Evolutionary conservation across 768 basidiomycete genomes (phyloP), one percentile per base, ranked within the genome.

Genomic region (Suillus lakei): DNA sequence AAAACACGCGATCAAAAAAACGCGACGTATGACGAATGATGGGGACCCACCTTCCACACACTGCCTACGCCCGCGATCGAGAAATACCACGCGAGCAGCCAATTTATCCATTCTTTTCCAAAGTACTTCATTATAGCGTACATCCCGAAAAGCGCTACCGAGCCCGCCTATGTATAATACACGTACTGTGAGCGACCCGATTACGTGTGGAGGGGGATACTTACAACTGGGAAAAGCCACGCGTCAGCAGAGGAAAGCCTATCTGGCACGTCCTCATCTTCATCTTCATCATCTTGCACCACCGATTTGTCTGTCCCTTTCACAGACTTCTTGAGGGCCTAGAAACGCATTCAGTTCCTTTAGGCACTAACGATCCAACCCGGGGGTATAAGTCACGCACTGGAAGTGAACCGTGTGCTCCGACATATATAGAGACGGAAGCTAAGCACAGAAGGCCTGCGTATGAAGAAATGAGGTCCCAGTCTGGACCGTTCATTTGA

Each of bases 91-190:
- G 85, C 89, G 28, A 97, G 79, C 6, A 95, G 69, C 83, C 85
- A 85, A 77, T 96, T 96, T 64, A 97, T 87, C 90, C 92, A 93
- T 64, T 88, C 87, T 69, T 85, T 87, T 38, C 93, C 93, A 61
- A 91, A 77, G 74, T 89, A 94, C 71, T 87, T 90, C 63, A 97
- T 83, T 32, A 91, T 75, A 62, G 85, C 66, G 71, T 91, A 96
- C 66, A 95, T 74, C 5, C 88, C 86, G 68, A 92, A 79, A 36
- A 97, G 80, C 38, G 84, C 84, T 7, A 81, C 81, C 1, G 92
- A 93, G 5, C 92, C 94, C 65, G 91, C 78, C 91, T 92, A 48
- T n/a, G n/a, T n/a, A n/a, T n/a, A n/a, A n/a, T n/a, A n/a, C n/a
- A n/a, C n/a, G 15, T n/a, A 13, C 28, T 12, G n/a, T 50, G 23